phyloP scores from a whole-genome alignment of 2,329 filamentous ascomycete genomes.

The Fusarium sp. region DNA sequence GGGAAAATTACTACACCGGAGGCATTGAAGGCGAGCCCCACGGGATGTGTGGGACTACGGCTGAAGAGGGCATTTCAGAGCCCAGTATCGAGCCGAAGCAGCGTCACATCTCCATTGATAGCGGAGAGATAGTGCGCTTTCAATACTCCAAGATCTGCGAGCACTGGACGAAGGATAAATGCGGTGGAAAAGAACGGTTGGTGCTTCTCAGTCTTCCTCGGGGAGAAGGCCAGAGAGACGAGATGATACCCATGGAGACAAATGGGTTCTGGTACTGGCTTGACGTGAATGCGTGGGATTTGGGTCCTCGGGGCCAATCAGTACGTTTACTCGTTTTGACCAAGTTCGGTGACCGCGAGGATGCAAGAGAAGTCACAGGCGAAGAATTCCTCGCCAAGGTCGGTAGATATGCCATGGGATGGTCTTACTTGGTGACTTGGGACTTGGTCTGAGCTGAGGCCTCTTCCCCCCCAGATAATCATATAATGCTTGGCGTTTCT shows the following conservation, averaged over 20 bases:
- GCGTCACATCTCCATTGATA: constrained; percentile 68
- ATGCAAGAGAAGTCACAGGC: constrained; percentile 61
- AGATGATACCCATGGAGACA: constrained; percentile 77
- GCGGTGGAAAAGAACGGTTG: constrained; percentile 75
- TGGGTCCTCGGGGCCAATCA: constrained; percentile 76
- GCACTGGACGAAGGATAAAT: constrained; percentile 81
- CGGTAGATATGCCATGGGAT: constrained; percentile 58
- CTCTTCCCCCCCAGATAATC: constrained; percentile 2
- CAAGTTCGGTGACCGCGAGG: constrained; percentile 58
- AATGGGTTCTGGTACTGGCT: constrained; percentile 85
- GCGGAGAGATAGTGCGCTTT: constrained; percentile 73
- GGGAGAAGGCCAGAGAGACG: constrained; percentile 72
- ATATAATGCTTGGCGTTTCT: constrained; percentile 17
- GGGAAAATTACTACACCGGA: constrained; percentile 85
- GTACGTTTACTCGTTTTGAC: constrained; percentile 72
- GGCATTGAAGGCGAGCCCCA: constrained; percentile 62
- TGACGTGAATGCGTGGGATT: constrained; percentile 73
- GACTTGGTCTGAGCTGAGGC: constrained; percentile 56
- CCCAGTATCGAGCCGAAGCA: constrained; percentile 68
- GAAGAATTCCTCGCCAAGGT: constrained; percentile 58
- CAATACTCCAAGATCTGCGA: constrained; percentile 82
- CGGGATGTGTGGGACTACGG: constrained; percentile 57
- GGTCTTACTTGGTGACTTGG: constrained; percentile 61
- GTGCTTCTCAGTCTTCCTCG: constrained; percentile 77
- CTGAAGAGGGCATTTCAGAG: constrained; percentile 63